These are phyloP conservation scores for Smittium mucronatum DNA, from an alignment of 371 early-diverging fungal species.

Conservation along the genomic window DNA sequence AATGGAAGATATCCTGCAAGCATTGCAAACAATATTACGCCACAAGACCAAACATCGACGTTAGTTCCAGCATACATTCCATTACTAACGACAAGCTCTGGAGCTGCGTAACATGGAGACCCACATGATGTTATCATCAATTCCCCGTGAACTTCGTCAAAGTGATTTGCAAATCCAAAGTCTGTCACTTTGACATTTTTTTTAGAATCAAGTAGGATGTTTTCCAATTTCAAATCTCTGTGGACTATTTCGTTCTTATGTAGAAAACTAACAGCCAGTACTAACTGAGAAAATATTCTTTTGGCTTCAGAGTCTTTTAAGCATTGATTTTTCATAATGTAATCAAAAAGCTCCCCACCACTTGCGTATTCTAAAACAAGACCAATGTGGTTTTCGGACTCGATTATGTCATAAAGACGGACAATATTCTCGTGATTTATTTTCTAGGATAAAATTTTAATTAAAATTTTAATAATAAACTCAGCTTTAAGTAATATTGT, in stretches of 20 bases:
- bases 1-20: conserved; percentile 96
- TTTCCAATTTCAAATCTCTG: conserved; percentile 94
- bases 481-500: not conserved
- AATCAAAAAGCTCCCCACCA: conserved; percentile 92
- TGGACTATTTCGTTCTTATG: conserved; percentile 85
- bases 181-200: conserved; percentile 91
- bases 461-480: not conserved
- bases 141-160: conserved; percentile 47
- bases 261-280: conserved; percentile 75
- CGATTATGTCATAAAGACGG: conserved; percentile 86
- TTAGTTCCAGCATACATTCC: conserved; percentile 93
- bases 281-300: conserved; percentile 85
- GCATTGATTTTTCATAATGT: conserved; percentile 84
- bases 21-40: conserved; percentile 96
- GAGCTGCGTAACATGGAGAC: conserved; percentile 95
- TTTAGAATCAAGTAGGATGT: conserved; percentile 68
- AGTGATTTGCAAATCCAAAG: conserved; percentile 97
- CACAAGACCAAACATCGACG: conserved; percentile 82
- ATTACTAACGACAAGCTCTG: conserved; percentile 91
- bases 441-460: conserved; percentile 34
- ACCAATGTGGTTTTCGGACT: conserved; percentile 87
- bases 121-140: conserved; percentile 88
- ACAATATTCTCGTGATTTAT: conserved; percentile 88
- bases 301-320: conserved; percentile 84
- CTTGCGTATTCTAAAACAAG: conserved; percentile 94